A percentile compares a stretch with the other conserved stretches of the same genome.
Evolutionary conservation across 371 early-diverging fungal genomes (phyloP).

Genomic region (Fennellomyces sp.): DNA sequence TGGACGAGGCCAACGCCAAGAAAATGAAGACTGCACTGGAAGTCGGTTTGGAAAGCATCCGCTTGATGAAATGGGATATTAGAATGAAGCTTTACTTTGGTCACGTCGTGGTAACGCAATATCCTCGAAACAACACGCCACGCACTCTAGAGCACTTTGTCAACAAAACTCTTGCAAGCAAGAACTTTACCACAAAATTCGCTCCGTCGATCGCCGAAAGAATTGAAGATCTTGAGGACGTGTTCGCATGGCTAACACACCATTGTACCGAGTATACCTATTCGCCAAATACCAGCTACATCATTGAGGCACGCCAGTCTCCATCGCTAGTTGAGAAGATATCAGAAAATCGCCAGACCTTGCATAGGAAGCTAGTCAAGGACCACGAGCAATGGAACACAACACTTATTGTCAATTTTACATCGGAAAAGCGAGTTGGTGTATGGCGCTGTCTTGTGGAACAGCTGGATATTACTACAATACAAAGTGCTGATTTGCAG

Average conservation of each 20-base stretch:
- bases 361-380: too few species aligned
- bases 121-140: not conserved
- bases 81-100: conserved; percentile 45
- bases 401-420: conserved; percentile 12
- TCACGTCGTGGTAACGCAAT: conserved; percentile 19
- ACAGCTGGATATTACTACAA: conserved; percentile 26
- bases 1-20: conserved; percentile 25
- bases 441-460: conserved; percentile 38
- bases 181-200: conserved; percentile 14
- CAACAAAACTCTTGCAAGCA: conserved; percentile 13
- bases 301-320: conserved; percentile 16
- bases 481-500: conserved; percentile 26
- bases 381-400: conserved; percentile 6
- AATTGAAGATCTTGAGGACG: conserved; percentile 8
- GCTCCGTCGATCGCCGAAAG: conserved; percentile 21
- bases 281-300: conserved; percentile 15
- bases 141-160: conserved; percentile 6
- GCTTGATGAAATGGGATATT: conserved; percentile 40
- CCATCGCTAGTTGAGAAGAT: too few species aligned
- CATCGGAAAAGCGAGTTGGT: conserved; percentile 12
- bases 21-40: conserved; percentile 17
- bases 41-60: conserved; percentile 40
- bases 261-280: conserved; percentile 10
- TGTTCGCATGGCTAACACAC: conserved; percentile 15
- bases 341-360: too few species aligned